phyloP scores from a whole-genome alignment of 23 red algal species.

The Gracilaria domingensis region DNA sequence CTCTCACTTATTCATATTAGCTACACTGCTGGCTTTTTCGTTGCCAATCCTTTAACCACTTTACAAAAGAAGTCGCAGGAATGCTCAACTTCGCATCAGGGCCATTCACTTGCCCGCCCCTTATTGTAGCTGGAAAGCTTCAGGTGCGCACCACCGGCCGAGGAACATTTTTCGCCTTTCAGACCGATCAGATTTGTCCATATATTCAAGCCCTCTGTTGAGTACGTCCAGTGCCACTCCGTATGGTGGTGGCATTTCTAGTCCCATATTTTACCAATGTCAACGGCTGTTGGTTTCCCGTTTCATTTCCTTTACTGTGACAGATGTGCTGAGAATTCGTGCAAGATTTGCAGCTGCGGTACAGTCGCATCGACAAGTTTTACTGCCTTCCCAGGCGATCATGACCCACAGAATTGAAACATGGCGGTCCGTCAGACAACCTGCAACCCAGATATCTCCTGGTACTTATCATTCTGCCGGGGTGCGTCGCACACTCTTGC shows the following conservation, averaged over 20 bases:
- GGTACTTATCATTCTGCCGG: too few relatives aligned
- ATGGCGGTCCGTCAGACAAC: not conserved
- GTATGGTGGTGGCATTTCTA: not conserved
- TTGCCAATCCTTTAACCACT: conserved; percentile 11
- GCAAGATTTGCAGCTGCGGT: too few relatives aligned
- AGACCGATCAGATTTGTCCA: conserved; percentile 1
- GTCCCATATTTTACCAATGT: not conserved
- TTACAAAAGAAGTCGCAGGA: not conserved
- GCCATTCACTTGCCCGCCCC: not conserved
- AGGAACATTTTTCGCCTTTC: conserved; percentile 15
- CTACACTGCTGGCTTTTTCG: not conserved
- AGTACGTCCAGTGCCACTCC: not conserved
- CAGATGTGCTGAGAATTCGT: too few relatives aligned
- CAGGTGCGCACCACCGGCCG: not conserved
- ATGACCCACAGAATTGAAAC: not conserved
- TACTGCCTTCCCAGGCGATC: too few relatives aligned
- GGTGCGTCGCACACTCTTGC: not conserved
- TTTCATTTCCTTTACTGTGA: too few relatives aligned
- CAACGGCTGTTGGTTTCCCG: not conserved
- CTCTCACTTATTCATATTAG: not conserved
- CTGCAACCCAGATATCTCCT: too few relatives aligned
- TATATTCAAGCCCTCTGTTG: not conserved
- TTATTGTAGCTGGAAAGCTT: conserved; percentile 6
- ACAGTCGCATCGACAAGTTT: too few relatives aligned
- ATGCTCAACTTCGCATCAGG: conserved; percentile 21